Percentiles rank a stretch among this genome's conserved stretches.
Evolutionary conservation across 345 rosid species (phyloP).

Genomic region (Viola odorata): DNA sequence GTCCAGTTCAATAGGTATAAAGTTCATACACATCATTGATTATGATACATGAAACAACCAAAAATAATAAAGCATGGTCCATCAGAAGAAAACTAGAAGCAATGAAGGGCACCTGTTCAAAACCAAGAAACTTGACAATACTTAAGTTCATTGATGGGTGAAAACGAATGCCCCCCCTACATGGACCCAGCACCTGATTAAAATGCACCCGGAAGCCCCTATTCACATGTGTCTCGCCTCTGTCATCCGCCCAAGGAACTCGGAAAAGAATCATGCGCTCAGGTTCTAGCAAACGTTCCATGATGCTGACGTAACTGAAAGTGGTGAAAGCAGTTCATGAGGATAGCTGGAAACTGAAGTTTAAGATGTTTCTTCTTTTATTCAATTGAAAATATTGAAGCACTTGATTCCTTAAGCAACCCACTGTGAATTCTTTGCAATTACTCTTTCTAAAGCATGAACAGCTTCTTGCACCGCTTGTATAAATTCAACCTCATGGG

Average conservation of each 20-base stretch:
- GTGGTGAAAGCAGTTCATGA: constrained; percentile 20
- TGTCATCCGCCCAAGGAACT: constrained; percentile 98
- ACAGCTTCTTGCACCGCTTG: constrained; percentile 94
- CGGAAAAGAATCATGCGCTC: constrained; percentile 89
- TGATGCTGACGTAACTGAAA: constrained; percentile 85
- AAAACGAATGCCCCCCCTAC: constrained; percentile 94
- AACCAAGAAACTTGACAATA: constrained; percentile 86
- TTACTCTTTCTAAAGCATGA: constrained; percentile 97
- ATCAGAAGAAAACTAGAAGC: constrained; percentile 7
- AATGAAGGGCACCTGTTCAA: constrained; percentile 68
- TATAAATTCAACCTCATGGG: constrained; percentile 87
- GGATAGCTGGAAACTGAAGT: constrained; percentile 5
- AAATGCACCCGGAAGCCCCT: constrained; percentile 95
- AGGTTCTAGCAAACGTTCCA: constrained; percentile 94
- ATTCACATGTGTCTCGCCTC: constrained; percentile 94
- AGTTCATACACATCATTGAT: too few relatives aligned
- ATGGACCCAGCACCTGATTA: constrained; percentile 92
- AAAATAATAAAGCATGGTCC: not conserved
- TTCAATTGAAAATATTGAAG: not conserved
- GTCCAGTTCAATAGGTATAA: too few relatives aligned
- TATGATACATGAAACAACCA: too few relatives aligned
- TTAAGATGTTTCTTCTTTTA: constrained; percentile 15
- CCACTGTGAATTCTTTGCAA: constrained; percentile 93
- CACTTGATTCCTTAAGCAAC: constrained; percentile 29
- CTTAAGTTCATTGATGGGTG: constrained; percentile 90